Evolutionary conservation across 2,329 filamentous ascomycete genomes (phyloP), one percentile per base, ranked within the genome.

Genomic region (Karstenula rhodostoma): DNA sequence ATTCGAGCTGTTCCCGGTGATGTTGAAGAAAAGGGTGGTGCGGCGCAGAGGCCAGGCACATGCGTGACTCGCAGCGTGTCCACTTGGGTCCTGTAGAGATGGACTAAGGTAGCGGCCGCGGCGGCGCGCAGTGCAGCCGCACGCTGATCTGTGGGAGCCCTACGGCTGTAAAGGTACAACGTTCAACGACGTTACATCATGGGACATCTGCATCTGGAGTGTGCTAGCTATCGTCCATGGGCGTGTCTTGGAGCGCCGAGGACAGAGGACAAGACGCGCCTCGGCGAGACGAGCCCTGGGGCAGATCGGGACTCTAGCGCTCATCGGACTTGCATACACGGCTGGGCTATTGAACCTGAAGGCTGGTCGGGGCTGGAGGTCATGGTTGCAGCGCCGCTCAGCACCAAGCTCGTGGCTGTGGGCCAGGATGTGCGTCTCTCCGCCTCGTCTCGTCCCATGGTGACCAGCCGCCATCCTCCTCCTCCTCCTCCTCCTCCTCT

Each of bases 401-500:
- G 49, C 49, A 52, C 49, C 49, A 52, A 49, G 49, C 37, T 54
- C 51, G 51, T 54, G 51, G 51, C 51, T 54, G 49, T 52, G 51
- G n/a, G 8, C 37, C 19, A n/a, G 51, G 37, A 44, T 44, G 51
- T 22, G 19, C 50, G 32, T 53, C 50, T 53, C 50, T 43, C 35
- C 50, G 50, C 50, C 50, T 53, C 35, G 49, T 52, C 50, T 53
- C 35, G 49, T 52, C 49, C 8, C 49, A 52, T 25, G 33, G 35
- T 40, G 35, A 40, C 12, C 35, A 40, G 35, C 35, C 44, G 44
- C 19, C 13, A 37, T 25, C 51, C 29, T 50, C 47, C 15, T 33
- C n/a, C n/a, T n/a, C n/a, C n/a, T n/a, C n/a, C n/a, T n/a, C n/a
- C n/a, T n/a, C n/a, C n/a, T n/a, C n/a, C n/a, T n/a, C n/a, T n/a